Percentiles rank a stretch among this genome's conserved stretches.
Evolutionary conservation across 1,139 yeast species (phyloP).

Genomic region (Lodderomyces orthopsilosis): DNA sequence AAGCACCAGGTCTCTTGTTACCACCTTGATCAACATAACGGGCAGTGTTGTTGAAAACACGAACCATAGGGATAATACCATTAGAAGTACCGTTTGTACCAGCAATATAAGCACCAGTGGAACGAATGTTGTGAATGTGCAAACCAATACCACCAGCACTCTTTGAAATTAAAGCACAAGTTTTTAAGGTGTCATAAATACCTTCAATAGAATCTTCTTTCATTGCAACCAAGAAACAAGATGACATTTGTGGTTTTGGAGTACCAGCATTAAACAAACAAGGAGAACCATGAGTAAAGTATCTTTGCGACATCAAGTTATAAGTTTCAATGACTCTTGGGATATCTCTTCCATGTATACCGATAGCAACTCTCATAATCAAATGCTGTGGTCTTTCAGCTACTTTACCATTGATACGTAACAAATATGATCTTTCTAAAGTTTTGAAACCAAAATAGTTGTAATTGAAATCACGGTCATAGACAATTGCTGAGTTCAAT

Average conservation of each 20-base stretch:
- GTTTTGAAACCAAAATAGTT: constrained; percentile 89
- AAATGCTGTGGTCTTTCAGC: constrained; percentile 92
- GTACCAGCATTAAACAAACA: constrained; percentile 90
- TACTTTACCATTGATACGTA: constrained; percentile 66
- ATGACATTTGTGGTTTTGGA: constrained; percentile 81
- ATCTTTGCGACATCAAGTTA: constrained; percentile 78
- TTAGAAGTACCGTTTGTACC: constrained; percentile 89
- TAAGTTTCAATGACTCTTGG: constrained; percentile 75
- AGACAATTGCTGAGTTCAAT: constrained; percentile 75
- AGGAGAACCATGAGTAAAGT: constrained; percentile 87
- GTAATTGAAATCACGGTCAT: constrained; percentile 79
- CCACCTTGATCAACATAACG: constrained; percentile 95
- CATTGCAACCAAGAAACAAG: constrained; percentile 87
- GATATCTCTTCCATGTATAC: constrained; percentile 78
- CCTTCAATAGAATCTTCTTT: constrained; percentile 90
- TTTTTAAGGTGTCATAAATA: constrained; percentile 80
- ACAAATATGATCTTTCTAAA: constrained; percentile 75
- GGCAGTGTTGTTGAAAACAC: constrained; percentile 89
- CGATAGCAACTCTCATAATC: constrained; percentile 86
- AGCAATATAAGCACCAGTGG: constrained; percentile 83
- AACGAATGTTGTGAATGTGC: constrained; percentile 78
- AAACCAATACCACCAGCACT: constrained; percentile 92
- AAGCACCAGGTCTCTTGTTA: constrained; percentile 91
- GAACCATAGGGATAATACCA: constrained; percentile 85
- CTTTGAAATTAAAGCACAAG: constrained; percentile 83